A percentile compares a stretch with the other conserved stretches of the same genome.
Evolutionary conservation across 2,329 filamentous ascomycete genomes (phyloP).

Genomic region (Paecilomyces dactylethromorphus): DNA sequence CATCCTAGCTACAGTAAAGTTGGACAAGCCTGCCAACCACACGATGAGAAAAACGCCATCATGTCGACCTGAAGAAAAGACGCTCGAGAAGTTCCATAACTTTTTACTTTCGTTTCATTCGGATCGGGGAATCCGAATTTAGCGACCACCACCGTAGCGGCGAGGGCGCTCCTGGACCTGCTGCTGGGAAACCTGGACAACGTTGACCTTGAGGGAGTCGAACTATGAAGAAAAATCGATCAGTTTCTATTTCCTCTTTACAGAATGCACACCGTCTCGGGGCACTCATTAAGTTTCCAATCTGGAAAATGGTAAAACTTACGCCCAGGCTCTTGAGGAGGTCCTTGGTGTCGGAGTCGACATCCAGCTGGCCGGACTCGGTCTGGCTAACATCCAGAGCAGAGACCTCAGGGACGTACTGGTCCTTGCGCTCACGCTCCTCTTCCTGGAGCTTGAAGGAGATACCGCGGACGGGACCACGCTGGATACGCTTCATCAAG

Average conservation of each 20-base stretch:
- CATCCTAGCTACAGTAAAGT: slow-evolving; percentile 21
- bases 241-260: not conserved
- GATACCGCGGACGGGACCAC: slow-evolving; percentile 97
- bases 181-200: slow-evolving; percentile 81
- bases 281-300: slow-evolving; percentile 2
- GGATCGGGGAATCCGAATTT: not conserved
- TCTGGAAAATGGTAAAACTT: slow-evolving; percentile 45
- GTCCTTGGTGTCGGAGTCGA: slow-evolving; percentile 97
- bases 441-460: slow-evolving; percentile 99
- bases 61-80: not conserved
- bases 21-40: slow-evolving; percentile 20
- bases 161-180: slow-evolving; percentile 77
- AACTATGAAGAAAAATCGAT: slow-evolving; percentile 55
- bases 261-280: too few relatives aligned
- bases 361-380: slow-evolving; percentile 88
- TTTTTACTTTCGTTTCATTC: slow-evolving; percentile 10
- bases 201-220: slow-evolving; percentile 95
- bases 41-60: slow-evolving; percentile 17
- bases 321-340: slow-evolving; percentile 97
- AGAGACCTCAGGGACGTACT: slow-evolving; percentile 98
- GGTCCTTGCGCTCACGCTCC: slow-evolving; percentile 99
- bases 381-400: slow-evolving; percentile 95
- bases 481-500: slow-evolving; percentile 99
- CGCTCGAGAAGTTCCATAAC: not conserved
- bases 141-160: slow-evolving; percentile 52